Conservation (phyloP, 805 yeast species). For the Ogataea thermomethanolica region DNA sequence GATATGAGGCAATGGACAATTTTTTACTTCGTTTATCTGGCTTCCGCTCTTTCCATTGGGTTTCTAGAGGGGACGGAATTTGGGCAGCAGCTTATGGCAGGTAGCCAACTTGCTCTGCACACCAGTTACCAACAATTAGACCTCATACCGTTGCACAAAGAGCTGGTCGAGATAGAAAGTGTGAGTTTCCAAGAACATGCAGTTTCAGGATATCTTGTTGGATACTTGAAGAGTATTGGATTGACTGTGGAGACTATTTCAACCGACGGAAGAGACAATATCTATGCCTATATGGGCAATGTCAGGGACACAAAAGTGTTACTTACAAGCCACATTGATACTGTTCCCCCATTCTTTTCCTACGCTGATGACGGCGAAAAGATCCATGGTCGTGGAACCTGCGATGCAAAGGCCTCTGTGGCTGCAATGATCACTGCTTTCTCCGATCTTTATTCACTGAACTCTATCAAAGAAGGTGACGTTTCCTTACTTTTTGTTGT, state of each 20-base stretch:
- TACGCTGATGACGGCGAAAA: conserved; percentile 45
- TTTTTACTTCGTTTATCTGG: no score
- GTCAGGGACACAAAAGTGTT: conserved; percentile 45
- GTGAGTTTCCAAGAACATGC: conserved; percentile 34
- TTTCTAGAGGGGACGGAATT: no score
- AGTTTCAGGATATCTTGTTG: conserved; percentile 38
- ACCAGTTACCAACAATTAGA: background rate
- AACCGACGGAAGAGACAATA: conserved; percentile 40
- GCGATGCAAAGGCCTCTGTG: conserved; percentile 71
- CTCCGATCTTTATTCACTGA: conserved; percentile 40
- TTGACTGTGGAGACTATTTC: conserved; percentile 51
- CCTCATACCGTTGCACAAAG: conserved; percentile 33
- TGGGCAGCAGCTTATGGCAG: background rate
- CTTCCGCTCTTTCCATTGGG: no score
- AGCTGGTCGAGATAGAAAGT: conserved; percentile 35
- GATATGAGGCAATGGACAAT: no score
- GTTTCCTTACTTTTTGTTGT: conserved; percentile 58
- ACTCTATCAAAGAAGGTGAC: conserved; percentile 48
- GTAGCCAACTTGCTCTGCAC: background rate
- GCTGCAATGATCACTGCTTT: conserved; percentile 59
- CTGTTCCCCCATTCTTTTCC: conserved; percentile 64
- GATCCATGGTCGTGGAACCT: conserved; percentile 64
- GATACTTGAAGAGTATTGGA: conserved; percentile 40
- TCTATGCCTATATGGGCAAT: conserved; percentile 53
- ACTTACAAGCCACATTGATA: conserved; percentile 65